Evolutionary conservation across 768 basidiomycete species (phyloP).

Genomic region (Auricularia auricula-judae): DNA sequence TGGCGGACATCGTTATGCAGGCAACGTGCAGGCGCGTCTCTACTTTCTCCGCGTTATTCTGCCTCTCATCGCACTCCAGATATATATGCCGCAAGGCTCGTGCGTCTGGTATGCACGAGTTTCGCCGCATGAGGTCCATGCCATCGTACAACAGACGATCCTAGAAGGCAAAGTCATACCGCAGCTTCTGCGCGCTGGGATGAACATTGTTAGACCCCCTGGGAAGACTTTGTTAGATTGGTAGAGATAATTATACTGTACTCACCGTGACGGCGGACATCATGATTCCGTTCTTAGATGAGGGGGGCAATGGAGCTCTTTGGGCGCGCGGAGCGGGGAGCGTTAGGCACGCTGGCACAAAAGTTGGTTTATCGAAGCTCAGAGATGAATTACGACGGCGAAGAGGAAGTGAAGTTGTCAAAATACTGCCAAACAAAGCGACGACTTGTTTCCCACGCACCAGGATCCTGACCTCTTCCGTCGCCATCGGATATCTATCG

Average conservation of each 20-base stretch:
- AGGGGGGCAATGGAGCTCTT: too few relatives aligned
- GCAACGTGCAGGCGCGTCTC: slow-evolving; percentile 73
- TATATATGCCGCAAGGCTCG: slow-evolving; percentile 77
- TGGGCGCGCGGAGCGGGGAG: too few relatives aligned
- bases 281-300: background rate
- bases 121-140: slow-evolving; percentile 77
- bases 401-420: too few relatives aligned
- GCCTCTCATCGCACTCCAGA: slow-evolving; percentile 29
- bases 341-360: too few relatives aligned
- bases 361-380: too few relatives aligned
- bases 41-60: background rate
- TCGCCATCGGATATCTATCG: too few relatives aligned
- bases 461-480: too few relatives aligned
- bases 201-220: slow-evolving; percentile 42
- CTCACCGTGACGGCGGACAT: background rate
- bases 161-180: slow-evolving; percentile 76
- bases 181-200: slow-evolving; percentile 76
- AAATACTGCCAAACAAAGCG: too few relatives aligned
- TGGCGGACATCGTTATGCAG: slow-evolving; percentile 88
- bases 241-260: background rate
- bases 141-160: slow-evolving; percentile 81
- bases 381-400: too few relatives aligned
- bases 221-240: slow-evolving; percentile 3
- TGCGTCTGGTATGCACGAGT: slow-evolving; percentile 93
- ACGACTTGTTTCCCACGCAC: too few relatives aligned